Evolutionary conservation across 208 protist genomes (phyloP).

Genomic region (Wallacemonas sp.): DNA sequence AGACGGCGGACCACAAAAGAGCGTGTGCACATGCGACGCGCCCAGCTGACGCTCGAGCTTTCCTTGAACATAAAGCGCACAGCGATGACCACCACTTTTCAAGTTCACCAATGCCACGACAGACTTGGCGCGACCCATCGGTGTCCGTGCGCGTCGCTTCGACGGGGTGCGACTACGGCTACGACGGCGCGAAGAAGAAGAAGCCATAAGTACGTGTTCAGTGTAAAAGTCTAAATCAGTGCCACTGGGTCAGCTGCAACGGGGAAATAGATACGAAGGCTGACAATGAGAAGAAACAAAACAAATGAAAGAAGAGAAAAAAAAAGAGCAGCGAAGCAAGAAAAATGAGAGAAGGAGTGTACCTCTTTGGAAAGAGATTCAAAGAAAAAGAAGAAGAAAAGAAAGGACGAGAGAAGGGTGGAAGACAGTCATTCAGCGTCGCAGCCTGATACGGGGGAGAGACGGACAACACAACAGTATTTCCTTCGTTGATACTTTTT

Average conservation of each 20-base stretch:
- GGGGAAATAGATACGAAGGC: no score
- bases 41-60: conserved; percentile 31
- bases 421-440: no score
- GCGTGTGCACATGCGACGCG: conserved; percentile 29
- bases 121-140: conserved; percentile 2
- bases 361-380: background rate
- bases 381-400: background rate
- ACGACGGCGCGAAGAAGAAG: background rate
- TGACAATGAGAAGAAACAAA: background rate
- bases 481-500: no score
- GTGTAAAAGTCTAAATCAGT: no score
- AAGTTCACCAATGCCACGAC: conserved; percentile 46
- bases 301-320: background rate
- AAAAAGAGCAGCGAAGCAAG: background rate
- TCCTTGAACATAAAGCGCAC: conserved; percentile 34
- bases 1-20: conserved; percentile 28
- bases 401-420: background rate
- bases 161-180: conserved; percentile 5
- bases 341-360: background rate
- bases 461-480: no score
- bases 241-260: no score
- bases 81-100: conserved; percentile 35
- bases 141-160: background rate
- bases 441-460: no score
- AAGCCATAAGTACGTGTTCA: no score